A percentile compares a stretch with the other conserved stretches of the same genome.
Conservation (phyloP, 164 flowering plant species). For the Vitis cinerea region DNA sequence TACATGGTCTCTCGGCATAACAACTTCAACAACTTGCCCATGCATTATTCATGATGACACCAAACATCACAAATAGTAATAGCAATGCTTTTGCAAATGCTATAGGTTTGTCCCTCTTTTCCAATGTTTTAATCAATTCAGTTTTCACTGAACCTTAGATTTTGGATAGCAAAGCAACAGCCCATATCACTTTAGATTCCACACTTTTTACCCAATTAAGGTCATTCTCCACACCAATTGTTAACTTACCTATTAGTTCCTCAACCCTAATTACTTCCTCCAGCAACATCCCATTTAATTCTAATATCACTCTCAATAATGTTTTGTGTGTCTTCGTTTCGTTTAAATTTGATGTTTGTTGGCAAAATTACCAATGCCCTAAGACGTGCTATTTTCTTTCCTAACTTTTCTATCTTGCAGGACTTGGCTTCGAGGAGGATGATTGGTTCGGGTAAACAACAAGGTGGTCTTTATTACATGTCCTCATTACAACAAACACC, state of each 20-base stretch:
- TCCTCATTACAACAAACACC: too few relatives aligned
- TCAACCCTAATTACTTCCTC: background rate
- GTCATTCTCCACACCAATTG: background rate
- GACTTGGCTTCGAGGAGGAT: conserved; percentile 2
- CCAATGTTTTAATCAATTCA: background rate
- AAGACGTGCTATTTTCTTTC: conserved; percentile 3
- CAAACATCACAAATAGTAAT: background rate
- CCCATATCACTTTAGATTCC: conserved; percentile 3
- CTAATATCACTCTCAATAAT: background rate
- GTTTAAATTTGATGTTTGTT: too few relatives aligned
- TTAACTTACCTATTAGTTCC: conserved; percentile 3
- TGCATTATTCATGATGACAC: background rate
- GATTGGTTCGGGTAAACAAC: conserved; percentile 16
- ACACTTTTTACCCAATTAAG: background rate
- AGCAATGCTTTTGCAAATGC: conserved; percentile 3
- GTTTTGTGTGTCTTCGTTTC: background rate
- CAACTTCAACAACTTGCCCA: background rate
- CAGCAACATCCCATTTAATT: background rate
- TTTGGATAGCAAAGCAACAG: conserved; percentile 9
- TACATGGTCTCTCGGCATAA: background rate
- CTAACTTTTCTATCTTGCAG: conserved; percentile 4
- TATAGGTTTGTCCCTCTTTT: conserved; percentile 2
- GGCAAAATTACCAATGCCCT: too few relatives aligned
- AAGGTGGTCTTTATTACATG: conserved; percentile 17
- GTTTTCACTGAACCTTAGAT: conserved; percentile 3